Evolutionary conservation across 352 stramenopile species (phyloP), one percentile per base, ranked within the genome.

Genomic region (Peronospora destructor): DNA sequence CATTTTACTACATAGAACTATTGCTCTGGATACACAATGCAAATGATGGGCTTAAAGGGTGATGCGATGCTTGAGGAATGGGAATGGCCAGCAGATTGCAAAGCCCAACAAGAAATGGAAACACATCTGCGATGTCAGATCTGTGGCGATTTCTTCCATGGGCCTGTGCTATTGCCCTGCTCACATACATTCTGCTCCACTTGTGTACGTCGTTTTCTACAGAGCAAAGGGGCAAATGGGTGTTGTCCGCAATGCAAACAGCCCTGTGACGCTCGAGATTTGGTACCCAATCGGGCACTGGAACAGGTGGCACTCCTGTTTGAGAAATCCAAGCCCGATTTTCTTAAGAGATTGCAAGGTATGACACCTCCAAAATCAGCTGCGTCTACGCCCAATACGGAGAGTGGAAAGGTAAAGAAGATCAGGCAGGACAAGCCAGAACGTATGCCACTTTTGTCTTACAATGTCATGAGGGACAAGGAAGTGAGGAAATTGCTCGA

Each of bases 391-490:
- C 62, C 42, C 14, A 62, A 49, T 13, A 51, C 45, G 25, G 54
- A 65, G 45, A 64, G 49, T 12, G 49, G 49, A 3, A 56, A 51
- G 33, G 45, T 3, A 12, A 61, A 56, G 38, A 64, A 58, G 47
- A 26, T 14, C 2, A 66, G 53, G 40, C 43, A 66, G 29, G 56
- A 76, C 30, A 73, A 66, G 7, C 61, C 65, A 11, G 73, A 87
- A 43, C 73, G 76, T 5, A 61, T 93, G 64, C 73, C 79, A 21
- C 63, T 89, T n/a, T 42, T 91, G 41, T 90, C 77, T 7, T 93
- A 93, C 65, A 90, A 61, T 51, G 66, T 91, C 49, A 91, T 93
- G 82, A 77, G 85, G 30, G 82, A 93, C 49, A 91, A 89, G 53
- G 77, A 91, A 55, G 73, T 82, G 41, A 46, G 59, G 48, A 87